Percentiles rank a stretch among this genome's conserved stretches.
Evolutionary conservation across 495 filamentous ascomycete genomes (phyloP).

Genomic region (Aspergillus campestris): DNA sequence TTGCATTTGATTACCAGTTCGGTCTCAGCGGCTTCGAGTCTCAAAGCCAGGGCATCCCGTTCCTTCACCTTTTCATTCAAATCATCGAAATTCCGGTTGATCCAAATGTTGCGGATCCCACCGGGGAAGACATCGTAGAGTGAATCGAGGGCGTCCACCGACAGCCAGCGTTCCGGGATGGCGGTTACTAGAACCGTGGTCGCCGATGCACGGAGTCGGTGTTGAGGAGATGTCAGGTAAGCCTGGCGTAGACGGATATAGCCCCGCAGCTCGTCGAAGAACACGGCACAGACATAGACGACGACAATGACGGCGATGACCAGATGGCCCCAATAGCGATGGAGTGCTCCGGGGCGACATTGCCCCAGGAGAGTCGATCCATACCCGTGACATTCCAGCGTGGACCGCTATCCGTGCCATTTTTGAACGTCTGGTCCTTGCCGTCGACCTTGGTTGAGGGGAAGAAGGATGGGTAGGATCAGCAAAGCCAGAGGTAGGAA

Average conservation of each 20-base stretch:
- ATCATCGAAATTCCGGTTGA: constrained; percentile 85
- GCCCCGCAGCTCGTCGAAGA: constrained; percentile 79
- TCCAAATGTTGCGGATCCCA: constrained; percentile 92
- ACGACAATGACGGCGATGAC: constrained; percentile 74
- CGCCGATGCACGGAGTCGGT: constrained; percentile 88
- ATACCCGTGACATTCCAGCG: constrained; percentile 55
- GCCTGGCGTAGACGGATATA: constrained; percentile 93
- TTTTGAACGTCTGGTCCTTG: constrained; percentile 46
- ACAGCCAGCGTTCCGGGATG: constrained; percentile 86
- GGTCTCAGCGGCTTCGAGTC: constrained; percentile 77
- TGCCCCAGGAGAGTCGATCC: constrained; percentile 83
- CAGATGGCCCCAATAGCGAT: constrained; percentile 84
- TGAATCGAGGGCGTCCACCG: constrained; percentile 63
- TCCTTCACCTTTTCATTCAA: constrained; percentile 78
- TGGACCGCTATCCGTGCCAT: constrained; percentile 26
- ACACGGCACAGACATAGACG: constrained; percentile 76
- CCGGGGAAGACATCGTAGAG: constrained; percentile 98
- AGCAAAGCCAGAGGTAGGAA: constrained; percentile 74
- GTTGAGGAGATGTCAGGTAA: constrained; percentile 91
- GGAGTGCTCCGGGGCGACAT: constrained; percentile 63
- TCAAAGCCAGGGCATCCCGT: constrained; percentile 60
- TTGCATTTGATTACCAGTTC: constrained; percentile 71
- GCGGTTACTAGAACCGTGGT: constrained; percentile 89
- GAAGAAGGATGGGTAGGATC: constrained; percentile 78
- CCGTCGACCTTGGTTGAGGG: constrained; percentile 72